Evolutionary conservation across 2,329 filamentous ascomycete species (phyloP).

Genomic region (Neonectria neomacrospora): DNA sequence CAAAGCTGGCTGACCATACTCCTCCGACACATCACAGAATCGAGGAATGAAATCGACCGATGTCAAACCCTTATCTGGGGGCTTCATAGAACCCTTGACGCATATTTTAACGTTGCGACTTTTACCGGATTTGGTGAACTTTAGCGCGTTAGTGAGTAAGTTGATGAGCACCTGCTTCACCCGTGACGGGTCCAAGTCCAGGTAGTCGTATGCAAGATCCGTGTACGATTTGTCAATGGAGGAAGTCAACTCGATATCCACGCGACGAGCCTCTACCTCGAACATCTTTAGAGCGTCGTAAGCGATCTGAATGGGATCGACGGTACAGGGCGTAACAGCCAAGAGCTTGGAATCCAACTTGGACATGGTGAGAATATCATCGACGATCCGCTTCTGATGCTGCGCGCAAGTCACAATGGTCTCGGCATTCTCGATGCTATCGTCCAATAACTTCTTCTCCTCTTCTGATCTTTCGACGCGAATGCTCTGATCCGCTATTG

Average conservation of each 20-base stretch:
- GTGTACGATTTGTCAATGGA: conserved; percentile 71
- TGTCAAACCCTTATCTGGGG: conserved; percentile 54
- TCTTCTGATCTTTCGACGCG: conserved; percentile 46
- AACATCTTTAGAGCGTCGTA: conserved; percentile 80
- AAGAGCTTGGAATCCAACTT: conserved; percentile 82
- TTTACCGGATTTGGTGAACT: conserved; percentile 76
- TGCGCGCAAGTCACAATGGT: conserved; percentile 82
- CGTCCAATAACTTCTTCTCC: conserved; percentile 60
- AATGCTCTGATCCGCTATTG: conserved; percentile 14
- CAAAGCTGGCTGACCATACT: conserved; percentile 50
- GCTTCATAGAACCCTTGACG: conserved; percentile 56
- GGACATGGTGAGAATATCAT: conserved; percentile 77
- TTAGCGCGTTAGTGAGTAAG: conserved; percentile 82
- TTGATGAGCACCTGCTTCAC: conserved; percentile 85
- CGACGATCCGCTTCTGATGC: conserved; percentile 83
- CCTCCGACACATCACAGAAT: conserved; percentile 57
- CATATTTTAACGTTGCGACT: conserved; percentile 65
- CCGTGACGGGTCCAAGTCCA: conserved; percentile 76
- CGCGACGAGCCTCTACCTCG: conserved; percentile 76
- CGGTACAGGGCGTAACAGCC: conserved; percentile 75
- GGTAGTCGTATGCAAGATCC: conserved; percentile 69
- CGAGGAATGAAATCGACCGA: conserved; percentile 72
- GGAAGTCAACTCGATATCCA: conserved; percentile 74
- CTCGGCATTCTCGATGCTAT: conserved; percentile 77
- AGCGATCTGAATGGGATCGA: conserved; percentile 74